Evolutionary conservation across 306 rosid species (phyloP).

Genomic region (Acacia acuminata): DNA sequence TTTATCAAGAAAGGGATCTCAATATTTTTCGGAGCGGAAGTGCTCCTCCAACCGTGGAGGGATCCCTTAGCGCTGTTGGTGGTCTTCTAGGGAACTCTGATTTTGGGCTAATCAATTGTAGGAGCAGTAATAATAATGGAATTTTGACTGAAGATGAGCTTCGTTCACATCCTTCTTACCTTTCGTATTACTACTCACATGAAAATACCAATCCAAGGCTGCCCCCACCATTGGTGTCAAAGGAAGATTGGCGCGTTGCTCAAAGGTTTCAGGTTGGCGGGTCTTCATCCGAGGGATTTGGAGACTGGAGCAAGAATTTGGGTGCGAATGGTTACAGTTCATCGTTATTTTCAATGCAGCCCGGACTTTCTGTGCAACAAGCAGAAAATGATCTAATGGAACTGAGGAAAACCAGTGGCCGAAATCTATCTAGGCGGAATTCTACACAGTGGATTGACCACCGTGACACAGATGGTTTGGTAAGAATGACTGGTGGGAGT

Average conservation of each 20-base stretch:
- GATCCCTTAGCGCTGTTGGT: slow-evolving; percentile 79
- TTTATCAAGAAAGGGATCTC: slow-evolving; percentile 63
- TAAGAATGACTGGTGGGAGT: slow-evolving; percentile 55
- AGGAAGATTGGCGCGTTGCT: slow-evolving; percentile 95
- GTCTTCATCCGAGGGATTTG: slow-evolving; percentile 55
- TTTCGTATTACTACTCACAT: slow-evolving; percentile 82
- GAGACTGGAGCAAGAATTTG: slow-evolving; percentile 70
- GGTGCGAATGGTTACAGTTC: slow-evolving; percentile 49
- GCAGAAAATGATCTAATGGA: slow-evolving; percentile 70
- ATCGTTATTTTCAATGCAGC: slow-evolving; percentile 80
- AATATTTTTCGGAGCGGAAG: slow-evolving; percentile 94
- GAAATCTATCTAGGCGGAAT: slow-evolving; percentile 54
- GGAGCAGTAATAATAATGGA: slow-evolving; percentile 47
- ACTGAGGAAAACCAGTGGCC: slow-evolving; percentile 55
- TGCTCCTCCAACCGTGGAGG: slow-evolving; percentile 98
- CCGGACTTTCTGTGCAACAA: slow-evolving; percentile 64
- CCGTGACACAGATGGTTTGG: slow-evolving; percentile 46
- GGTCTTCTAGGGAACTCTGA: slow-evolving; percentile 61
- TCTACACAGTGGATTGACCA: slow-evolving; percentile 53
- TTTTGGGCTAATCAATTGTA: slow-evolving; percentile 39
- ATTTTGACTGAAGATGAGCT: slow-evolving; percentile 85
- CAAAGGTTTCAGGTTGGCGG: slow-evolving; percentile 83
- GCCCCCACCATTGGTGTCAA: slow-evolving; percentile 87
- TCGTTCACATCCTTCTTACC: slow-evolving; percentile 86
- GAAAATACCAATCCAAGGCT: slow-evolving; percentile 79